Base-by-base conservation (phyloP, 169 alveolate species). In the Cryptosporidium sp. region DNA sequence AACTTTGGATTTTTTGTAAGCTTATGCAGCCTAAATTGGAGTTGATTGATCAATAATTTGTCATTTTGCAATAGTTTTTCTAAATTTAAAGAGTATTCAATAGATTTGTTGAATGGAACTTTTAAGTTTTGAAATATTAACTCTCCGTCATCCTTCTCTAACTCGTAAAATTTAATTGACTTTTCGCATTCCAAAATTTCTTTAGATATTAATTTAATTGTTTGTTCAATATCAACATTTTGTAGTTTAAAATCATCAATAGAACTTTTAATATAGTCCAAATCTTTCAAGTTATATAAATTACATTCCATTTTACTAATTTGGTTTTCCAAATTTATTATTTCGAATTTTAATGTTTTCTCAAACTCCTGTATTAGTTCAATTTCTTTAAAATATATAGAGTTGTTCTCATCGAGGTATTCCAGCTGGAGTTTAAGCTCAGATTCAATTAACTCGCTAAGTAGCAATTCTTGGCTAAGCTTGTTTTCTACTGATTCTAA, bases 351-450 rank as follows among this genome's bases (percentile, higher is more conserved):
- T 14, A 37, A 7, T 23, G 35, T 44, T 18, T 62, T 8, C 35
- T 80, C 51, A 7, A 62, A 62, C 7, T 80, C 42, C 1, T 37
- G 16, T 31, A 62, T 31, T n/a, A 12, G 8, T 8, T 39, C 10
- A 23, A 44, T 65, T 53, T 80, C 75, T 26, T 80, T 14, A 18
- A 65, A 37, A n/a, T 67, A 80, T 62, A 7, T 80, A 10, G 18
- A 42, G 29, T 80, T 80, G 68, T 80, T 37, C 33, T 80, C 89
- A 23, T 80, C 80, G 1, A 80, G 56, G 26, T 80, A 42, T 37
- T 80, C 89, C 14, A 62, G 35, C 26, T 60, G 67, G 4, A 80
- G 68, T 45, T 62, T 62, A 62, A 80, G 89, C 23, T 80, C 89
- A 42, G 89, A 80, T 4, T 80, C 62, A 6, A 52, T 61, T 8